Evolutionary conservation across 1,284 basidiomycete species (phyloP).

Genomic region (Apiotrichum laibachii): DNA sequence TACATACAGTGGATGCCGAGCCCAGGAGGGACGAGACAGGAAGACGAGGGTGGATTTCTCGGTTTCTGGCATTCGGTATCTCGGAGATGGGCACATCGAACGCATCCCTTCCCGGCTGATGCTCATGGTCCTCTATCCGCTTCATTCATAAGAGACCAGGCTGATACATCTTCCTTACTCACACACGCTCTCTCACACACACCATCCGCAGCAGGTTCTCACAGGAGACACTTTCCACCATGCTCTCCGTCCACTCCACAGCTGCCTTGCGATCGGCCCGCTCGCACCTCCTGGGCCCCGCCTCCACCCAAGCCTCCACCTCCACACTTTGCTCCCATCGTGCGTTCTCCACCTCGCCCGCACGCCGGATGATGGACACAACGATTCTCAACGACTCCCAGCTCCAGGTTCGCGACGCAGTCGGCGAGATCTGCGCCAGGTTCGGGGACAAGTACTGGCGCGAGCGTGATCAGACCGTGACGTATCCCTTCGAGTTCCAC

Average conservation of each 20-base stretch:
- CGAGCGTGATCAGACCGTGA: conserved; percentile 15
- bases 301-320: neutral
- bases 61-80: neutral
- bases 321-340: neutral
- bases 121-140: too few relatives aligned
- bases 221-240: neutral
- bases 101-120: neutral
- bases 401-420: conserved; percentile 15
- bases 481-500: conserved; percentile 23
- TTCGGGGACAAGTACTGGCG: conserved; percentile 23
- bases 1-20: too few relatives aligned
- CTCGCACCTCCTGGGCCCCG: neutral
- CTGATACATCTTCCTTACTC: too few relatives aligned
- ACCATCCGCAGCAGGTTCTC: too few relatives aligned
- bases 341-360: neutral
- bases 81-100: too few relatives aligned
- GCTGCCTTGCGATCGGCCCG: neutral
- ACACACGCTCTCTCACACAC: too few relatives aligned
- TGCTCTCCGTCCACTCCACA: neutral
- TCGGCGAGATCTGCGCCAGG: conserved; percentile 6
- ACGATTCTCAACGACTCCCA: conserved; percentile 22
- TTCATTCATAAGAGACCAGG: neutral
- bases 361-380: conserved; percentile 16
- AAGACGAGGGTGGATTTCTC: neutral
- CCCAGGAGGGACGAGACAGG: too few relatives aligned